Evolutionary conservation across 345 rosid genomes (phyloP), one percentile per base, ranked within the genome.

Genomic region (Camelina neglecta): DNA sequence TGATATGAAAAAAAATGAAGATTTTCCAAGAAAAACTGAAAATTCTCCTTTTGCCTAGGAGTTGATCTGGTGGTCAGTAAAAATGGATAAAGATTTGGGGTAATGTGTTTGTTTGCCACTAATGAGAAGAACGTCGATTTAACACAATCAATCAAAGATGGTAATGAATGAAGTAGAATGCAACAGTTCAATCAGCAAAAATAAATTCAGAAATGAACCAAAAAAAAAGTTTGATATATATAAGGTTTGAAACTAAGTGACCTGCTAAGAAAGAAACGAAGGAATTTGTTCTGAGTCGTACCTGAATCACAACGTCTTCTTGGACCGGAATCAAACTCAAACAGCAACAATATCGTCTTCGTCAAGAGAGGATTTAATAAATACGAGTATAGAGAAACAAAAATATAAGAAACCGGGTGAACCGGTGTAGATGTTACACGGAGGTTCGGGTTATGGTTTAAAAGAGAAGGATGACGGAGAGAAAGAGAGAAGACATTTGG

Each of bases 261-360:
- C 11, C 20, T 54, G 33, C 31, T 15, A 16, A 11, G 73, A 56
- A 51, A n/a, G 56, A 50, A 13, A 64, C 31, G 65, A 10, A 65
- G 38, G 26, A 21, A 16, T 63, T 16, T 54, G 38, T 1, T 44
- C 26, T 4, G 8, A 45, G 48, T 39, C 64, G 20, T 77, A 70
- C 75, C 75, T 76, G 71, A 56, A 69, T n/a, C 64, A 55, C 8
- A 45, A 54, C 45, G n/a, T 49, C 68, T 51, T 67, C 67, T 58
- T 50, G n/a, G 56, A 68, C 57, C 24, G 15, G 21, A 66, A 12
- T 60, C 39, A 60, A 9, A 11, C 60, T 11, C 12, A 65, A 21
- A 13, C 12, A 58, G 35, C 7, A 9, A n/a, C n/a, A 35, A 2
- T 60, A 15, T 50, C 7, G 20, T 8, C 3, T 26, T 26, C 42